Conservation (phyloP, 352 stramenopile species). For the Phytophthora nicotianae region DNA sequence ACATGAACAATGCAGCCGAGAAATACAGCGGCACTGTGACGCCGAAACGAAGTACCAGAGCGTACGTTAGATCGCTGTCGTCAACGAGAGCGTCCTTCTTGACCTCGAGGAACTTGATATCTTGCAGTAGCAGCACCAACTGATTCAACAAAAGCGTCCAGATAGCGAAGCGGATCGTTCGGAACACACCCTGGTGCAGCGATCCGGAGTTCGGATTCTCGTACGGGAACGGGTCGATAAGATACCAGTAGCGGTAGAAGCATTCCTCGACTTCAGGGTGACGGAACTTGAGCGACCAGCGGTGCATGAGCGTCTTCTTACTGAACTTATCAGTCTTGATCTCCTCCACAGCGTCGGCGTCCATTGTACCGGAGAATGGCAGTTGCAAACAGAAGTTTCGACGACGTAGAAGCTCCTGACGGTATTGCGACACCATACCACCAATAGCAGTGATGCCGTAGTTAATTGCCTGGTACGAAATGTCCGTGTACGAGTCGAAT, state of each 20-base stretch:
- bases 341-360: conserved; percentile 61
- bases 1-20: conserved; percentile 74
- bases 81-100: conserved; percentile 59
- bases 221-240: conserved; percentile 87
- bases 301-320: conserved; percentile 70
- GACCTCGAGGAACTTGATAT: conserved; percentile 81
- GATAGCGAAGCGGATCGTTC: conserved; percentile 78
- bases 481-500: conserved; percentile 76
- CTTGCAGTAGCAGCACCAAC: conserved; percentile 73
- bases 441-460: conserved; percentile 82
- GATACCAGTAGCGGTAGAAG: conserved; percentile 86
- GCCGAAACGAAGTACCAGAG: conserved; percentile 67
- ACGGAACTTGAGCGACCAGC: conserved; percentile 72
- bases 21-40: conserved; percentile 80
- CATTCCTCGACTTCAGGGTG: conserved; percentile 77
- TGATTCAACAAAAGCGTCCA: conserved; percentile 73
- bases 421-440: conserved; percentile 87
- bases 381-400: conserved; percentile 82
- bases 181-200: conserved; percentile 74
- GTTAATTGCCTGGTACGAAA: conserved; percentile 85
- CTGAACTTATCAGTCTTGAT: conserved; percentile 77
- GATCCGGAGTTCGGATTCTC: conserved; percentile 82
- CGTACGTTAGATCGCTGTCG: conserved; percentile 58
- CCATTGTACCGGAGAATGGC: conserved; percentile 73
- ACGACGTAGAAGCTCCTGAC: conserved; percentile 72